Evolutionary conservation across 352 stramenopile genomes (phyloP).

Genomic region (Pythium scleroteichum): DNA sequence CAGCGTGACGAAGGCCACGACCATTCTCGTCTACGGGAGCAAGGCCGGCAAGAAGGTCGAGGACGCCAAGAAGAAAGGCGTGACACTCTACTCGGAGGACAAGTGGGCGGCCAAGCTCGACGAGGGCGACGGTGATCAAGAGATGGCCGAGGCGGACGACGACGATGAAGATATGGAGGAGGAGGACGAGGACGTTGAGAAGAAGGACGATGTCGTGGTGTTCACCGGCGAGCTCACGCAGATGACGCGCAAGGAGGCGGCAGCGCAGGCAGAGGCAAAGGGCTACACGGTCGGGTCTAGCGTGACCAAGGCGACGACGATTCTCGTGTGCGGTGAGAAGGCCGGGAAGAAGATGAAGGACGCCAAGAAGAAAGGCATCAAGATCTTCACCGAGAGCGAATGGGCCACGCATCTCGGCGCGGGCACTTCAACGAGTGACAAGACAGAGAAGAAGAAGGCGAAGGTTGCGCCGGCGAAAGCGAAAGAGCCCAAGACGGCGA

Average conservation of each 20-base stretch:
- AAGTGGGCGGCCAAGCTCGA: conserved; percentile 41
- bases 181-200: conserved; percentile 10
- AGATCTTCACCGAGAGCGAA: conserved; percentile 39
- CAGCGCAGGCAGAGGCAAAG: conserved; percentile 30
- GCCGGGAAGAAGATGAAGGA: conserved; percentile 56
- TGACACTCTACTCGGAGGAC: conserved; percentile 39
- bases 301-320: conserved; percentile 42
- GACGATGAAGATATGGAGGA: neutral
- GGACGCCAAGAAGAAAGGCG: conserved; percentile 39
- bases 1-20: conserved; percentile 39
- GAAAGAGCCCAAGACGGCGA: neutral
- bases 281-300: conserved; percentile 39
- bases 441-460: neutral
- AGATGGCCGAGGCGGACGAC: neutral
- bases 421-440: neutral
- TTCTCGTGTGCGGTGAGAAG: conserved; percentile 56
- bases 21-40: conserved; percentile 52
- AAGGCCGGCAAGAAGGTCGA: conserved; percentile 60
- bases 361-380: conserved; percentile 39
- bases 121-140: neutral
- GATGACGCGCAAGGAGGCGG: conserved; percentile 41
- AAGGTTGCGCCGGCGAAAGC: neutral
- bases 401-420: conserved; percentile 27
- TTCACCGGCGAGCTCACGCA: conserved; percentile 47
- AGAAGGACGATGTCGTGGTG: conserved; percentile 34